Evolutionary conservation across 1,139 yeast species (phyloP).

Genomic region (Kluyveromyces sp.): DNA sequence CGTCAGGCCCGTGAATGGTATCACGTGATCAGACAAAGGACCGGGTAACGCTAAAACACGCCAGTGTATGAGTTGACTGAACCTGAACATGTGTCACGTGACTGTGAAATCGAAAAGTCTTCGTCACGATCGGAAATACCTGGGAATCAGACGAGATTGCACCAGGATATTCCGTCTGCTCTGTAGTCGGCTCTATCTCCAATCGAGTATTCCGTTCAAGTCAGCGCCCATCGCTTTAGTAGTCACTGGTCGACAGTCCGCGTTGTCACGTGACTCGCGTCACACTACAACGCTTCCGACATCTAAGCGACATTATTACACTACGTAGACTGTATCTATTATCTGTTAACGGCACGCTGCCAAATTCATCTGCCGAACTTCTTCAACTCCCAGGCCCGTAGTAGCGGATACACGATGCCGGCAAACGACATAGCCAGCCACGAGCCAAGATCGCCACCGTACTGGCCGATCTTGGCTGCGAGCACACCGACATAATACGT

Average conservation of each 20-base stretch:
- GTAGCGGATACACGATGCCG: constrained; percentile 53
- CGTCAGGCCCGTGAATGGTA: too few relatives aligned
- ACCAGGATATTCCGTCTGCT: too few relatives aligned
- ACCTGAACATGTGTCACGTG: constrained; percentile 17
- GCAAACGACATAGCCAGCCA: constrained; percentile 74
- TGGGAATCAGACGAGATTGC: too few relatives aligned
- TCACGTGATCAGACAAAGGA: constrained; percentile 17
- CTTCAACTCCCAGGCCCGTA: constrained; percentile 58
- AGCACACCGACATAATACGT: constrained; percentile 70
- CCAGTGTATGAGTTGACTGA: too few relatives aligned
- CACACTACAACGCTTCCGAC: too few relatives aligned
- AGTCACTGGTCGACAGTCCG: too few relatives aligned
- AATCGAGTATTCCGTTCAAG: too few relatives aligned
- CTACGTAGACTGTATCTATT: not conserved
- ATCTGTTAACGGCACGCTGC: not conserved
- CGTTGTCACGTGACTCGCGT: too few relatives aligned
- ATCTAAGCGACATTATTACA: not conserved
- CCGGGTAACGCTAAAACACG: too few relatives aligned
- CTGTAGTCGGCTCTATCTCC: too few relatives aligned
- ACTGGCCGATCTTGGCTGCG: constrained; percentile 48
- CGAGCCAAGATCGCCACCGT: constrained; percentile 76
- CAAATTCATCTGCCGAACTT: constrained; percentile 36
- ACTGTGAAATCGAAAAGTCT: not conserved
- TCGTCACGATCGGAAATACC: too few relatives aligned
- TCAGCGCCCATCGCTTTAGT: too few relatives aligned